Evolutionary conservation across 805 yeast species (phyloP), one percentile per base, ranked within the genome.

Genomic region (Barnettozyma siamensis): DNA sequence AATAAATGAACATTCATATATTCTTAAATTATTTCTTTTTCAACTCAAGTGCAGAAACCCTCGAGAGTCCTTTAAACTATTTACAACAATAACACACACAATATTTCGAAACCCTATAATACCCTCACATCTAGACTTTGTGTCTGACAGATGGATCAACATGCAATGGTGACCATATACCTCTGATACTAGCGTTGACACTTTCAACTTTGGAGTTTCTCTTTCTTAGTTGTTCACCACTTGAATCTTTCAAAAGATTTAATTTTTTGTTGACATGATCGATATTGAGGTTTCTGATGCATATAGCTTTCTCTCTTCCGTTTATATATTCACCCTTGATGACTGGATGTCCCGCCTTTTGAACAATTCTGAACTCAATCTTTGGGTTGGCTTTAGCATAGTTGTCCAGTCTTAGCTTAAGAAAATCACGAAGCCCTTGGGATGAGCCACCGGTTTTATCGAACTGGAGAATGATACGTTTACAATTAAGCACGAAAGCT

Each of bases 381-480:
- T 75, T 72, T 31, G 86, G 80, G 57, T 86, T 71, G 35, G 66
- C 53, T 17, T 59, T 49, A 4, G 96, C 93, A 43, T 86, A 64
- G 8, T 65, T 47, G 39, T 73, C 65, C 26, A 76, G 70, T 53
- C 75, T 70, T 39, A 60, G 70, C 33, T 72, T 67, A 32, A 93
- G 65, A 45, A 83, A 78, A 41, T 83, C 80, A 58, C 88, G 63
- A 66, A 88, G 75, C 4, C 97, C 97, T 39, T 72, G 71, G 1
- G 98, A 89, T 3, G 95, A 83, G 18, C 97, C 98, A 33, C 97
- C 98, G 82, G 94, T 83, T 70, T 93, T 88, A 67, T 96, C 88
- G 66, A 81, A 93, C 46, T 85, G 83, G 35, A 93, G 61, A 1
- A 82, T 73, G 39, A 93, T 73, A 56, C 75, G 78, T 53, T 75